Percentiles rank a stretch among this genome's conserved stretches.
phyloP scores from a whole-genome alignment of 129 eudicot genomes.

The Centaurea solstitialis region DNA sequence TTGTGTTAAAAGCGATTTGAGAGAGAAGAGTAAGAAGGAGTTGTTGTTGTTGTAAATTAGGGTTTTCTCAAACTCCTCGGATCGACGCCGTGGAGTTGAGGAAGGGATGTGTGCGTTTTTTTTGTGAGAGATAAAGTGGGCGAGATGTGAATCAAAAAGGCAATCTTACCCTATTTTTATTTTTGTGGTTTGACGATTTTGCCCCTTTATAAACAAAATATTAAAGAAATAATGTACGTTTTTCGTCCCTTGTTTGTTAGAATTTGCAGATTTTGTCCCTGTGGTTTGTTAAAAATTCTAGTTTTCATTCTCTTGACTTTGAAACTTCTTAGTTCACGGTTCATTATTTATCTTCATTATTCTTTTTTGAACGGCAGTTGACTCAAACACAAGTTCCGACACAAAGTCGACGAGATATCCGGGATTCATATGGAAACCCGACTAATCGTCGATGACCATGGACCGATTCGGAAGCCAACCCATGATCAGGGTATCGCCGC shows the following conservation, averaged over 20 bases:
- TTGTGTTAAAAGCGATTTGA: constrained; percentile 15
- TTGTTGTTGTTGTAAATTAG: constrained; percentile 3
- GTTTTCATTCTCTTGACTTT: background rate
- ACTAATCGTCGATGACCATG: too few species aligned
- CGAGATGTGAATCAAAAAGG: constrained; percentile 10
- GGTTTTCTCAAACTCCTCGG: constrained; percentile 61
- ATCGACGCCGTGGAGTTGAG: constrained; percentile 65
- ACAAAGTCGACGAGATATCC: too few species aligned
- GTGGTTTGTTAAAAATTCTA: background rate
- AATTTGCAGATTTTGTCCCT: background rate
- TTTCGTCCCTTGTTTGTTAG: background rate
- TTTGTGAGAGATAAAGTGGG: constrained; percentile 28
- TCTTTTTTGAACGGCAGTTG: too few species aligned
- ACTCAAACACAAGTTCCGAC: too few species aligned
- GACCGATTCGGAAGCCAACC: too few species aligned
- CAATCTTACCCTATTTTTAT: constrained; percentile 4
- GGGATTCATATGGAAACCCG: too few species aligned
- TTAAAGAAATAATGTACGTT: background rate
- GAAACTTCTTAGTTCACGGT: background rate
- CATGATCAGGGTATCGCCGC: too few species aligned
- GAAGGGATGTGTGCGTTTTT: constrained; percentile 18
- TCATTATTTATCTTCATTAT: too few species aligned
- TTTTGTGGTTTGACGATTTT: constrained; percentile 22
- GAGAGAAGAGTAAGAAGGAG: background rate
- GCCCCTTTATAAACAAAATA: constrained; percentile 19